A percentile compares a stretch with the other conserved stretches of the same genome.
These are phyloP conservation scores for Diaporthe citrichinensis DNA, from an alignment of 2,329 filamentous ascomycete genomes.

Conservation along the genomic window DNA sequence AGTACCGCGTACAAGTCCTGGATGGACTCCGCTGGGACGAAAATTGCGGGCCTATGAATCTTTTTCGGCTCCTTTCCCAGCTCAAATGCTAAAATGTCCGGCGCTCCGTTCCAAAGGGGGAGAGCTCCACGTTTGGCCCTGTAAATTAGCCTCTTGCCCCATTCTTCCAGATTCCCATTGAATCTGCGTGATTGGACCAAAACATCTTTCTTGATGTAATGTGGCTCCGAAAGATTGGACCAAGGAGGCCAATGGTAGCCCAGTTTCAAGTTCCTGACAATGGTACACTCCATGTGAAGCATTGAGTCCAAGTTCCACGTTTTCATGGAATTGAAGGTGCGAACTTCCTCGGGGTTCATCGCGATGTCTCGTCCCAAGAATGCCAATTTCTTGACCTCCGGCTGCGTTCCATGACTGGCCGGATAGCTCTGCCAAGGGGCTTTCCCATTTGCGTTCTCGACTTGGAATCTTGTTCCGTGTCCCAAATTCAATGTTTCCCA, in stretches of 20 bases:
- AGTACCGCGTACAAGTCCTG: neutral
- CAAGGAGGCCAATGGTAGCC: no score
- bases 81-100: neutral
- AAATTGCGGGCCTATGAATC: neutral
- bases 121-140: neutral
- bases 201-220: neutral
- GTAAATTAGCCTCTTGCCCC: neutral
- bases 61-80: neutral
- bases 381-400: neutral
- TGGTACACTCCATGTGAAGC: no score
- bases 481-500: neutral
- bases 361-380: neutral
- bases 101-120: neutral
- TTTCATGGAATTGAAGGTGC: no score
- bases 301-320: neutral
- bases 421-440: neutral
- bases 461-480: neutral
- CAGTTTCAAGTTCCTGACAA: no score
- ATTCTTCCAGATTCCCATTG: neutral
- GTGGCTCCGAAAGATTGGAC: neutral
- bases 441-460: neutral
- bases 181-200: neutral
- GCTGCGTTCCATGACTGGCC: neutral
- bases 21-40: neutral
- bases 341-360: no score